Evolutionary conservation across 2,329 filamentous ascomycete species (phyloP), one percentile per base, ranked within the genome.

Genomic region (Colletotrichum sp.): DNA sequence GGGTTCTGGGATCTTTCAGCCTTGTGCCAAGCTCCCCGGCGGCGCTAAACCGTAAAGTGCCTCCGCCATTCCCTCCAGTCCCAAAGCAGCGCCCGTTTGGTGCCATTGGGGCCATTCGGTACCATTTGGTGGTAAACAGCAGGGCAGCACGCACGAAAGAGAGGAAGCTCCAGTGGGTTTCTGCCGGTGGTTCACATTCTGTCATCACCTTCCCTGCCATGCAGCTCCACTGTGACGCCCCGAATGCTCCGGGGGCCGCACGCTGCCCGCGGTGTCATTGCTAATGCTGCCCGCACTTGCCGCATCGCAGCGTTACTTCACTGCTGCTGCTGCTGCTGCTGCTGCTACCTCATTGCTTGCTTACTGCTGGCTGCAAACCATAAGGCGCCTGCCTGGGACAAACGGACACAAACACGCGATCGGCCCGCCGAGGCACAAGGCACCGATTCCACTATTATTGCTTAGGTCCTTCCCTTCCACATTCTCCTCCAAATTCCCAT

Each of bases 191-290:
- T 67, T 75, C 16, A 43, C 16, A 43, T 43, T 72, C 36, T 59
- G 69, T 75, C 73, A 75, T 75, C 73, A 75, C 30, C 69, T 75
- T 75, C 73, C 73, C 63, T 75, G 72, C 34, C 26, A 21, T 48
- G 39, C 9, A 34, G 28, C 59, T 36, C 59, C 59, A 61, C 59
- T 61, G 59, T 61, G 59, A 61, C 59, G 59, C 59, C 59, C 32
- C 59, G 59, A 61, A 61, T 36, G 59, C 59, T 14, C 30, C 59
- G 59, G 30, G 59, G 59, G 28, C 13, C 30, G 57, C 71, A 61
- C 59, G 59, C 59, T 61, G 30, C n/a, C 18, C 59, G n/a, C 28
- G 28, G 26, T 61, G 28, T 32, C 59, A 30, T 61, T 26, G 59
- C 30, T 70, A 30, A 36, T 26, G 59, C 30, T 70, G 59, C 43